These are phyloP conservation scores for Phytophthora vignae DNA, from an alignment of 352 stramenopile species.

Conservation along the genomic window DNA sequence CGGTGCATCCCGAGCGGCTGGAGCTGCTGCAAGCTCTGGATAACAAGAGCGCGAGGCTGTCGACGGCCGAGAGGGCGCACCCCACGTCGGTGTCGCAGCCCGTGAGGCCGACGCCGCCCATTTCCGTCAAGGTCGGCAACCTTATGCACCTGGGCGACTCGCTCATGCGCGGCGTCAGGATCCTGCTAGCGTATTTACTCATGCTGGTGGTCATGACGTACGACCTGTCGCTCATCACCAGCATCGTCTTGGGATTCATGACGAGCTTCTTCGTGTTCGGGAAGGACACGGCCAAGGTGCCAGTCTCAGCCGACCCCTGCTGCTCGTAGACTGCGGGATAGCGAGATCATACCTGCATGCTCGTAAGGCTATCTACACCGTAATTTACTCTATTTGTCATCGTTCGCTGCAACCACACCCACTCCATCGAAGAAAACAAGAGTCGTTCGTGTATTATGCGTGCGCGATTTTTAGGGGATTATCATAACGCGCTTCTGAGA, in stretches of 20 bases:
- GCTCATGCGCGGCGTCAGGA: slow-evolving; percentile 66
- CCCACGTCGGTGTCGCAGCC: slow-evolving; percentile 13
- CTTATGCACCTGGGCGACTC: slow-evolving; percentile 68
- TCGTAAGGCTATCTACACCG: not conserved
- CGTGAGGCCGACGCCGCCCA: not conserved
- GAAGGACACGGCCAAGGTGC: slow-evolving; percentile 77
- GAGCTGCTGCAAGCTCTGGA: slow-evolving; percentile 16
- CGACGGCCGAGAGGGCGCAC: slow-evolving; percentile 9
- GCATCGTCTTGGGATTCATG: slow-evolving; percentile 73
- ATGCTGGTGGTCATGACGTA: slow-evolving; percentile 89
- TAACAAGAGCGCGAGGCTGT: slow-evolving; percentile 28
- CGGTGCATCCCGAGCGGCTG: slow-evolving; percentile 29
- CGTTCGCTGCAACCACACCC: not conserved
- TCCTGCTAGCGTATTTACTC: slow-evolving; percentile 79
- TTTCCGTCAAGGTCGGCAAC: slow-evolving; percentile 56
- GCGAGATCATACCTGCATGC: not conserved
- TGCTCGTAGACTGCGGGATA: slow-evolving; percentile 45
- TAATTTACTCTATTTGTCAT: slow-evolving; percentile 29
- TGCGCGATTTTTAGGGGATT: slow-evolving; percentile 7
- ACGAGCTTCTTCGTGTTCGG: slow-evolving; percentile 73
- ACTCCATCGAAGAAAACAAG: slow-evolving; percentile 15
- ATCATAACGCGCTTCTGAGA: not conserved
- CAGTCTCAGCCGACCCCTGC: slow-evolving; percentile 72
- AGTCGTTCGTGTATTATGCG: slow-evolving; percentile 39
- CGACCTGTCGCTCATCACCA: slow-evolving; percentile 65